Percentiles rank a stretch among this genome's conserved stretches.
These are phyloP conservation scores for Pythium vanterpoolii DNA, from an alignment of 352 stramenopile genomes.

Conservation along the genomic window DNA sequence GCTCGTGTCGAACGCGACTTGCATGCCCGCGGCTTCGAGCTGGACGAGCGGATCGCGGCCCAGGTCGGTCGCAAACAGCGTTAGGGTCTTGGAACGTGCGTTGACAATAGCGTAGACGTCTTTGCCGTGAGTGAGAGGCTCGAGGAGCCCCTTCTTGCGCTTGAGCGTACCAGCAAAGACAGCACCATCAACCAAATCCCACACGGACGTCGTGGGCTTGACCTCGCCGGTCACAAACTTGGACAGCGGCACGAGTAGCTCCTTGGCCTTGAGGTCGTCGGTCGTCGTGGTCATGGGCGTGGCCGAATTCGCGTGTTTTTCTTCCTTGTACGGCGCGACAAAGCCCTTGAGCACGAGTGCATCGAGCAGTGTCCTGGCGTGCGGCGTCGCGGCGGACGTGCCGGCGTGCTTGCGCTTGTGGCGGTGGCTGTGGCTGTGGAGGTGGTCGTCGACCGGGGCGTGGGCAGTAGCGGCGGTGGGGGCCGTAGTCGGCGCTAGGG, in stretches of 20 bases:
- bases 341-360: constrained; percentile 26
- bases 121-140: constrained; percentile 49
- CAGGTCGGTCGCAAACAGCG: constrained; percentile 33
- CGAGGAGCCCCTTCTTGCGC: constrained; percentile 51
- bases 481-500: too few relatives aligned
- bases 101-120: constrained; percentile 50
- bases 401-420: not conserved
- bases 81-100: constrained; percentile 39
- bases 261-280: constrained; percentile 37
- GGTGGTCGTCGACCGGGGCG: too few relatives aligned
- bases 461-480: too few relatives aligned
- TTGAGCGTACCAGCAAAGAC: constrained; percentile 33
- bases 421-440: not conserved
- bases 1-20: constrained; percentile 19
- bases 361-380: constrained; percentile 23
- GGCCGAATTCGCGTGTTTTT: constrained; percentile 38
- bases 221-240: constrained; percentile 33
- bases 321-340: constrained; percentile 23
- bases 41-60: constrained; percentile 28
- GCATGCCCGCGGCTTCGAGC: constrained; percentile 10
- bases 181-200: constrained; percentile 17
- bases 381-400: not conserved
- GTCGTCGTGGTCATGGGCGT: constrained; percentile 2
- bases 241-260: constrained; percentile 41
- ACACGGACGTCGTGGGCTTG: constrained; percentile 23